Evolutionary conservation across 179 eudicot genomes (phyloP).

Genomic region (Heliamphora pulchella): DNA sequence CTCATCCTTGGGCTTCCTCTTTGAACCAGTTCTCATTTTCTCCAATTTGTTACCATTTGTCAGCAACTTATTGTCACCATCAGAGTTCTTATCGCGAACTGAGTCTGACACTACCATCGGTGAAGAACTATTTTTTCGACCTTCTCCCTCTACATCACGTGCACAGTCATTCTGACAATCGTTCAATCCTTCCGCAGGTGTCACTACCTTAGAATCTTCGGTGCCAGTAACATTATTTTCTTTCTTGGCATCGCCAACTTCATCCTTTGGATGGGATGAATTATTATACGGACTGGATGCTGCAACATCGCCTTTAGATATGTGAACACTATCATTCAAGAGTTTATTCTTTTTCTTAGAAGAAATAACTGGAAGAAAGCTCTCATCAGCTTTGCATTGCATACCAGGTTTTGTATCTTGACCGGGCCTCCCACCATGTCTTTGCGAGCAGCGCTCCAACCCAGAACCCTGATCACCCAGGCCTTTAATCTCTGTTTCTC

Average conservation of each 20-base stretch:
- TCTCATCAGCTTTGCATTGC: constrained; percentile 8
- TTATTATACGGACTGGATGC: constrained; percentile 11
- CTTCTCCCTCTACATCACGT: constrained; percentile 21
- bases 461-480: constrained; percentile 24
- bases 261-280: constrained; percentile 17
- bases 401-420: constrained; percentile 19
- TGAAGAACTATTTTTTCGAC: constrained; percentile 22
- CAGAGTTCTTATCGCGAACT: constrained; percentile 23
- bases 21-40: constrained; percentile 33
- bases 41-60: constrained; percentile 38
- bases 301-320: constrained; percentile 13
- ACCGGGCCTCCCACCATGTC: constrained; percentile 15
- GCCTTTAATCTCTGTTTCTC: constrained; percentile 19
- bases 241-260: constrained; percentile 9
- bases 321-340: constrained; percentile 15
- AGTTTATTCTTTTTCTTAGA: constrained; percentile 22
- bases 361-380: constrained; percentile 12
- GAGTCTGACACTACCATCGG: constrained; percentile 21
- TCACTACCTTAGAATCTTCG: constrained; percentile 7
- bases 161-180: constrained; percentile 23
- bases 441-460: constrained; percentile 32
- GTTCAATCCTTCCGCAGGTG: constrained; percentile 11
- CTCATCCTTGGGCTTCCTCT: constrained; percentile 35
- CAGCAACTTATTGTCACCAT: constrained; percentile 32
- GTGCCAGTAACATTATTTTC: constrained; percentile 10